Base-by-base conservation (phyloP, 2,329 filamentous ascomycete genomes). In the Fusarium protoensiforme region DNA sequence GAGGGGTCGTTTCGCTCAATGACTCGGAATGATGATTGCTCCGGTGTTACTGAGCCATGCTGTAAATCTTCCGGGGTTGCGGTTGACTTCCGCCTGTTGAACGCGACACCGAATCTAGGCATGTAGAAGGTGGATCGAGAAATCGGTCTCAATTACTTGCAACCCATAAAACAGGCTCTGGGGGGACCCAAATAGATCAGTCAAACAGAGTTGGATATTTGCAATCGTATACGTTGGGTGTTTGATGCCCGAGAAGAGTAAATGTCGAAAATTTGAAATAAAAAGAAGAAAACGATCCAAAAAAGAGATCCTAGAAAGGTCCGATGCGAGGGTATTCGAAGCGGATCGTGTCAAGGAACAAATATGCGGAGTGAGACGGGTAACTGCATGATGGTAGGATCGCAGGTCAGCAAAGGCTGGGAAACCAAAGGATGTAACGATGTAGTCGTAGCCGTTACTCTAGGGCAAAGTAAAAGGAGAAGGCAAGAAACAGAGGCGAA, bases 91-190 rank as follows among this genome's bases (percentile, higher is more conserved):
- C 89, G 89, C 87, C 87, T 85, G 78, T 83, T 85, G 72, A 91
- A 91, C 71, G 86, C 83, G 79, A 87, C 87, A 71, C 88, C 87
- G 81, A 91, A 91, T 83, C 87, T 89, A 88, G 87, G 87, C 89
- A 91, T 91, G 81, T 86, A 86, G 75, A 78, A 78, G 68, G 67
- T 69, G 66, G 72, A 67, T 73, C 36, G 67, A 36, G 57, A 65
- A 66, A 29, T 72, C 43, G 63, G 38, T 60, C 46, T 72, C 71
- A 65, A 77, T 78, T 78, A 78, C 65, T 65, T 66, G 62, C 64
- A 75, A 64, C 77, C 67, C 77, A 78, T 78, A 77, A 66, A 78
- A 67, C 58, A 68, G 41, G 64, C 39, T 68, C 56, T n/a, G 41
- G 66, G 61, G 20, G 36, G 53, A 64, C 64, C 57, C 64, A 51